Percentiles rank a stretch among this genome's conserved stretches.
Evolutionary conservation across 2,329 filamentous ascomycete genomes (phyloP).

Genomic region (Penicillium glabrum): DNA sequence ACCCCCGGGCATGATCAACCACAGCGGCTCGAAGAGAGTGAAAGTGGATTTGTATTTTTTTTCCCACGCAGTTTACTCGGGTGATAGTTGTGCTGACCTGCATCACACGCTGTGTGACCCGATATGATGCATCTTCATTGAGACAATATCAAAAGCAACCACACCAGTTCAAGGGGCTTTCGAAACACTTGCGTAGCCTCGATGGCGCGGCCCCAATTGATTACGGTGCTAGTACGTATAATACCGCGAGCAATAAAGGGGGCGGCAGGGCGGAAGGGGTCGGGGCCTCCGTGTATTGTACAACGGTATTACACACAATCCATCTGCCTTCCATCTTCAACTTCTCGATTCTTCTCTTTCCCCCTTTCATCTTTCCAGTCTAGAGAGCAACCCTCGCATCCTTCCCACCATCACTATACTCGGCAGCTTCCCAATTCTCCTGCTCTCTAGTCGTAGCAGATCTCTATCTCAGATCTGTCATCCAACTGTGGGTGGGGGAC

Average conservation of each 20-base stretch:
- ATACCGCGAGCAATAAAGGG: not conserved
- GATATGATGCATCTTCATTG: not conserved
- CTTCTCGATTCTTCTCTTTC: not conserved
- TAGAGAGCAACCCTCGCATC: not conserved
- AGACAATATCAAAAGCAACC: not conserved
- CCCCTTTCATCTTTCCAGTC: constrained; percentile 1
- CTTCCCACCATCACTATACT: not conserved
- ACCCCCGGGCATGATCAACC: not conserved
- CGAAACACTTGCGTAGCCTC: constrained; percentile 1
- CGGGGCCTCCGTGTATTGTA: constrained; percentile 10
- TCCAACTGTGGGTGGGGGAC: constrained; percentile 17
- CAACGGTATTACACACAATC: constrained; percentile 20
- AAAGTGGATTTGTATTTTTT: not conserved
- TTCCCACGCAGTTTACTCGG: not conserved
- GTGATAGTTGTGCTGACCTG: not conserved
- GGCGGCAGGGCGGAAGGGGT: not conserved
- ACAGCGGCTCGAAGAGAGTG: not conserved
- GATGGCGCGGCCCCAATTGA: constrained; percentile 2
- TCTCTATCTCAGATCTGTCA: not conserved
- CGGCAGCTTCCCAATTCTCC: not conserved
- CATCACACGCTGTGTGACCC: not conserved
- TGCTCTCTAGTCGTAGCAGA: not conserved
- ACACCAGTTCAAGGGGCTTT: not conserved
- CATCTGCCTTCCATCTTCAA: constrained; percentile 1
- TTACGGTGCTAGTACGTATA: not conserved